These are phyloP conservation scores for Helenozyma rhizophorensis DNA, from an alignment of 805 yeast species.

Conservation along the genomic window DNA sequence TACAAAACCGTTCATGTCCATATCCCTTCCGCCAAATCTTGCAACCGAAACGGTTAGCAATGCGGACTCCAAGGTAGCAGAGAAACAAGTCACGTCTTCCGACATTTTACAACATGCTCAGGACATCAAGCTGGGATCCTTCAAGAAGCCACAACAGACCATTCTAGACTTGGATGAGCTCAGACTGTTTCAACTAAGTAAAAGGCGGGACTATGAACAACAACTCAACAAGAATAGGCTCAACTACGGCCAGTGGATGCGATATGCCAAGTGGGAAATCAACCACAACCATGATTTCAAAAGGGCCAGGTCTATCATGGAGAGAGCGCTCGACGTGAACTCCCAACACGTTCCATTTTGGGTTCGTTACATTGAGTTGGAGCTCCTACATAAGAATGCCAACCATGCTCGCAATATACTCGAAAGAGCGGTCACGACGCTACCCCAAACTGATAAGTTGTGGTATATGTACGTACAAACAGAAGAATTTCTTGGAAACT, in stretches of 20 bases:
- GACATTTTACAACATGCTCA: slow-evolving; percentile 61
- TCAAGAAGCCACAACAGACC: slow-evolving; percentile 42
- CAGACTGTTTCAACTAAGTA: slow-evolving; percentile 67
- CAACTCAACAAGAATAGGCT: slow-evolving; percentile 82
- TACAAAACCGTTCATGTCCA: slow-evolving; percentile 3
- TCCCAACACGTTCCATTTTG: slow-evolving; percentile 76
- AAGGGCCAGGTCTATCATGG: slow-evolving; percentile 83
- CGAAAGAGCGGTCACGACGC: slow-evolving; percentile 65
- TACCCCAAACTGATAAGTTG: slow-evolving; percentile 79
- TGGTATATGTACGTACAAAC: slow-evolving; percentile 83
- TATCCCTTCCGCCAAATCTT: slow-evolving; percentile 12
- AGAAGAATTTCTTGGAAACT: slow-evolving; percentile 73
- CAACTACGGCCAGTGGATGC: slow-evolving; percentile 82
- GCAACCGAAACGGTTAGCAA: slow-evolving; percentile 3
- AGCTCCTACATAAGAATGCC: slow-evolving; percentile 64
- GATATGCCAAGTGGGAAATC: slow-evolving; percentile 86
- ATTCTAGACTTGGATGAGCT: slow-evolving; percentile 78
- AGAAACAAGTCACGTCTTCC: slow-evolving; percentile 59
- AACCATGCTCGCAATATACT: slow-evolving; percentile 87
- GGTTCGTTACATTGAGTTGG: slow-evolving; percentile 78
- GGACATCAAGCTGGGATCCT: slow-evolving; percentile 38
- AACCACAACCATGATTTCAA: slow-evolving; percentile 68
- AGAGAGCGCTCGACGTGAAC: slow-evolving; percentile 78
- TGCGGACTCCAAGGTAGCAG: slow-evolving; percentile 24
- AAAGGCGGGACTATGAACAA: slow-evolving; percentile 78